Evolutionary conservation across 345 rosid genomes (phyloP).

Genomic region (Citrus mangshanensis): DNA sequence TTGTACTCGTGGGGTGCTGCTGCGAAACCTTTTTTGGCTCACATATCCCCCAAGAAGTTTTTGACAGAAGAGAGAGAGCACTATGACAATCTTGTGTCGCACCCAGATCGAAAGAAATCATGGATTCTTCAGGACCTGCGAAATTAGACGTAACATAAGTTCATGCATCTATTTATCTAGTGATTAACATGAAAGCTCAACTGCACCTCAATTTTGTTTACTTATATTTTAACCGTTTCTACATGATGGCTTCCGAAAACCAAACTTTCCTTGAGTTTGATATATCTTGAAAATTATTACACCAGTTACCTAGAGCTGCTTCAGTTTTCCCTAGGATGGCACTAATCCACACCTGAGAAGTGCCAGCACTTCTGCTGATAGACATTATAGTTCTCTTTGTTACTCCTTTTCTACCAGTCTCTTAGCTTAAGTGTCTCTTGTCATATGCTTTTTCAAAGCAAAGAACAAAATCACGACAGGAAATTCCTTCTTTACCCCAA

Average conservation of each 20-base stretch:
- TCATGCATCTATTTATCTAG: constrained; percentile 2
- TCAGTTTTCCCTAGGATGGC: not conserved
- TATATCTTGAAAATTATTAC: not conserved
- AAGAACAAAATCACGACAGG: not conserved
- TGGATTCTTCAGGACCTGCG: constrained; percentile 60
- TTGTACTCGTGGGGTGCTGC: constrained; percentile 29
- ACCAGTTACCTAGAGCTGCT: not conserved
- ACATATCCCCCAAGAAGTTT: constrained; percentile 49
- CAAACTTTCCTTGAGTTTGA: not conserved
- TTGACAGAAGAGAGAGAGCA: constrained; percentile 99
- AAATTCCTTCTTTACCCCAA: not conserved
- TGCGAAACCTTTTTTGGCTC: constrained; percentile 48
- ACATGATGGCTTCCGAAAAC: not conserved
- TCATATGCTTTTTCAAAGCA: not conserved
- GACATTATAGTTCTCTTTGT: not conserved
- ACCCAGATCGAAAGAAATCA: constrained; percentile 50
- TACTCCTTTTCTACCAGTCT: not conserved
- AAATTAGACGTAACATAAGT: constrained; percentile 9
- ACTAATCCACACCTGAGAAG: not conserved
- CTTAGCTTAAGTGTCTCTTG: not conserved
- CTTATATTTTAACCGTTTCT: not conserved
- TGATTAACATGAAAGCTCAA: not conserved
- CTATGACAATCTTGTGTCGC: constrained; percentile 63
- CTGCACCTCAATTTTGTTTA: not conserved
- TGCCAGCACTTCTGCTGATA: not conserved